Evolutionary conservation across 176 grass and related monocot species (phyloP), one percentile per base, ranked within the genome.

Genomic region (sorghum (Sorghum bicolor)): DNA sequence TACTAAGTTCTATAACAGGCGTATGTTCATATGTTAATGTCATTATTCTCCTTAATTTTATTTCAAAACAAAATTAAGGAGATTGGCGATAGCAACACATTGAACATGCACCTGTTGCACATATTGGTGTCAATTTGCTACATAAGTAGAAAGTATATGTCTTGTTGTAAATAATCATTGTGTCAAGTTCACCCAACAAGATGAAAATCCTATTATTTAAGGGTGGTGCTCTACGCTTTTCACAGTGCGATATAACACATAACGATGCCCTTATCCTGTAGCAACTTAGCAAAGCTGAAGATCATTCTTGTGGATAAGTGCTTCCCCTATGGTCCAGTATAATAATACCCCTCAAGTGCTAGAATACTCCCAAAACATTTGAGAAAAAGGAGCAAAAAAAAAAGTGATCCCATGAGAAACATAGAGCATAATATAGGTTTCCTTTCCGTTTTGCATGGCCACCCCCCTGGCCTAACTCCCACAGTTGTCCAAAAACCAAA

Each of bases 301-400:
- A 73, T 69, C 45, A 38, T 47, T 88, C 83, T 86, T 80, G 20
- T 89, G 90, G 90, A 93, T 96, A 96, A 91, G 77, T 53, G 31
- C 83, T 66, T 63, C 36, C 72, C 61, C 20, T 63, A 61, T 85
- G n/a, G 11, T 83, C 90, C 67, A 90, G 88, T 90, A 53, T 53
- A 53, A 62, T 24, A 65, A 38, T 58, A 67, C 34, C 44, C 50
- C 72, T 65, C n/a, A 43, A 71, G 43, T 90, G 41, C 40, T 67
- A 83, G 3, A 57, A 48, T 85, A 71, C 52, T 85, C 81, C 79
- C 65, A 72, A 72, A 81, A 66, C 72, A 79, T 82, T 68, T 82
- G 53, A 93, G 78, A 61, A 45, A 41, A 78, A 76, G 36, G 9
- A 80, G 25, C 15, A 26, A 74, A 74, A 66, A 84, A 63, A n/a